A percentile compares a stretch with the other conserved stretches of the same genome.
phyloP scores from a whole-genome alignment of 352 stramenopile species.

The Pythium aristosporum region DNA sequence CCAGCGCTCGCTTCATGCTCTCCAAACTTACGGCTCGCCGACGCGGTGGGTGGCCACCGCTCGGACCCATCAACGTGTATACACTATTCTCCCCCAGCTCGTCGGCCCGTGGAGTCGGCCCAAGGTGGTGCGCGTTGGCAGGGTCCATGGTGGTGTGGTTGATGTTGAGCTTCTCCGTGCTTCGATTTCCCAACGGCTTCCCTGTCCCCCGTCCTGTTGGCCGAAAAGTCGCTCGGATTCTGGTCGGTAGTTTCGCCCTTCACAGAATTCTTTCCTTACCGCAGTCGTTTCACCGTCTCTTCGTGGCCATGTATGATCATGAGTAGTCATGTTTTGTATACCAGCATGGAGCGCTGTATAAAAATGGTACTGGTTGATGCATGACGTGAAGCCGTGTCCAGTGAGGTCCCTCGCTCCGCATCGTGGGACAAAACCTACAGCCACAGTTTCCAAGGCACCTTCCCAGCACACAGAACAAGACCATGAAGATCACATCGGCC shows the following conservation, averaged over 20 bases:
- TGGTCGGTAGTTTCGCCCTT: background rate
- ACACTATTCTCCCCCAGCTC: background rate
- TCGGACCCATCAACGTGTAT: background rate
- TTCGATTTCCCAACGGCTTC: too few species aligned
- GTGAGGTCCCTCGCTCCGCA: background rate
- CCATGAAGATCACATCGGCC: conserved; percentile 1
- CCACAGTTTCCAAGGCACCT: background rate
- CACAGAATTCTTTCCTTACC: background rate
- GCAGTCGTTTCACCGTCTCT: background rate
- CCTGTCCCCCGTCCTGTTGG: too few species aligned
- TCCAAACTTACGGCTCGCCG: background rate
- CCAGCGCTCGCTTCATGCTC: background rate
- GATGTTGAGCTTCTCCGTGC: background rate
- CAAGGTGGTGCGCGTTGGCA: background rate
- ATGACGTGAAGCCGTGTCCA: too few species aligned
- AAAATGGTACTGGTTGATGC: too few species aligned
- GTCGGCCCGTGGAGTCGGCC: background rate
- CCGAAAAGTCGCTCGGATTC: too few species aligned
- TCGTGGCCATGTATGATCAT: background rate
- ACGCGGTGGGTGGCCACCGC: background rate
- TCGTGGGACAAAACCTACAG: background rate
- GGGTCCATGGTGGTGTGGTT: background rate
- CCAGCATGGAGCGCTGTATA: too few species aligned
- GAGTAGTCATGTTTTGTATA: too few species aligned
- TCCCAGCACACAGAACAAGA: background rate